Evolutionary conservation across 768 basidiomycete species (phyloP), one percentile per base, ranked within the genome.

Genomic region (Tulasnella sp.): DNA sequence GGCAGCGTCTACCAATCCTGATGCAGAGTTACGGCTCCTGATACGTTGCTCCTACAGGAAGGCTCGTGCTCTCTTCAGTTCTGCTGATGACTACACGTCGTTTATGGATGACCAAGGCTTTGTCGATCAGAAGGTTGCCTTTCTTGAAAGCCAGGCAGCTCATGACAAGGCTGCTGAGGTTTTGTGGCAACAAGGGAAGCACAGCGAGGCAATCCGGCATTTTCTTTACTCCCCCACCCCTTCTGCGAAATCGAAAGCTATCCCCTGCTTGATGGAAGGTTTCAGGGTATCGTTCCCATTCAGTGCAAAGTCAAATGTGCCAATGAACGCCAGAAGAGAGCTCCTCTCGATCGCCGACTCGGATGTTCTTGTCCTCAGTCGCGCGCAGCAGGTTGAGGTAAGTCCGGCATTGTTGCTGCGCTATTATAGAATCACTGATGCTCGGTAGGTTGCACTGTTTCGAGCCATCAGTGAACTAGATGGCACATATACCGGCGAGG

Each of bases 71-170:
- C 64, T 84, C 3, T 85, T 85, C 58, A 60, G 68, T 0, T 69
- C 73, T 0, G 67, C 71, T 0, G 75, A 83, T 17, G 77, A 81
- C 15, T 71, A 72, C 19, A 60, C 82, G 17, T 73, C 75, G 35
- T 85, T 78, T 57, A 69, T 81, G 14, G 75, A 81, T 52, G 73
- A 77, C 2, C 72, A 73, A 42, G 75, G 75, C 32, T 67, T 84
- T 8, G 76, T 79, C 60, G 58, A 71, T 12, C 74, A 77, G 8
- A 76, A 71, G 6, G 74, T 75, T 0, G 65, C 67, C 0, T 61
- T 83, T 8, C 68, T 82, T 9, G 69, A 71, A 31, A 66, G 67
- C 3, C 69, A 73, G 9, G 74, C 72, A 15, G 69, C 70, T 59
- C 71, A 67, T 43, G 53, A 61, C 1, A 77, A 82, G 31, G 82